Conservation (phyloP, 2,329 filamentous ascomycete species). For the Madurella fahalii region DNA sequence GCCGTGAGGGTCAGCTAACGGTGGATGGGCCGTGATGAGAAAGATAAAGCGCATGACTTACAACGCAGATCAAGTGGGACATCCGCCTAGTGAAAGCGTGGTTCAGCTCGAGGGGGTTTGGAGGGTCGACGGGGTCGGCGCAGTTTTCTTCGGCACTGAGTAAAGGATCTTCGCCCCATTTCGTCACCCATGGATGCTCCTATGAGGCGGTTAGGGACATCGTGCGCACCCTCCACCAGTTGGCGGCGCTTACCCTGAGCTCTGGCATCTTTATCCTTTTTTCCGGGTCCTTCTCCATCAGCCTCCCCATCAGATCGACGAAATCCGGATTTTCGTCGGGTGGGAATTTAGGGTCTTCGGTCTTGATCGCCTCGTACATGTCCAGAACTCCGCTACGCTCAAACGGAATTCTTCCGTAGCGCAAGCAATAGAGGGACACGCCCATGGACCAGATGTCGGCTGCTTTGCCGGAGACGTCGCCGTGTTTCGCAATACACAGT, state of each 20-base stretch:
- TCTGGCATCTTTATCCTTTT: constrained; percentile 80
- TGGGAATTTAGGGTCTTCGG: constrained; percentile 60
- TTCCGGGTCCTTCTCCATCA: constrained; percentile 81
- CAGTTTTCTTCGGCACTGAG: constrained; percentile 84
- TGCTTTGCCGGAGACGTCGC: constrained; percentile 80
- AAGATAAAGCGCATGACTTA: constrained; percentile 34
- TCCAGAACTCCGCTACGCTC: constrained; percentile 74
- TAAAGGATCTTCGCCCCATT: constrained; percentile 69
- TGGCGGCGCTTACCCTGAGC: constrained; percentile 61
- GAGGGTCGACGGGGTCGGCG: constrained; percentile 70
- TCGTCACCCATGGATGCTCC: constrained; percentile 93
- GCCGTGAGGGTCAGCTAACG: constrained; percentile 1
- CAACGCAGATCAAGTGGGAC: constrained; percentile 78
- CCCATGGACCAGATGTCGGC: constrained; percentile 99
- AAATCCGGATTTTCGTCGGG: constrained; percentile 64
- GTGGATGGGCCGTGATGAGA: background rate
- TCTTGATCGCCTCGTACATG: constrained; percentile 83
- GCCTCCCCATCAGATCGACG: constrained; percentile 64
- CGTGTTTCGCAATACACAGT: constrained; percentile 80
- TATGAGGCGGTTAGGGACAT: constrained; percentile 34
- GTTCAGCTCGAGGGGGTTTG: constrained; percentile 86
- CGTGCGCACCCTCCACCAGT: background rate
- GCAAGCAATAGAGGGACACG: constrained; percentile 86
- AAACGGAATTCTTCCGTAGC: constrained; percentile 86
- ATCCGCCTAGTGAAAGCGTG: constrained; percentile 88